Percentiles rank a stretch among this genome's conserved stretches.
phyloP scores from a whole-genome alignment of 1,284 basidiomycete genomes.

The Cryptococcus sp. region DNA sequence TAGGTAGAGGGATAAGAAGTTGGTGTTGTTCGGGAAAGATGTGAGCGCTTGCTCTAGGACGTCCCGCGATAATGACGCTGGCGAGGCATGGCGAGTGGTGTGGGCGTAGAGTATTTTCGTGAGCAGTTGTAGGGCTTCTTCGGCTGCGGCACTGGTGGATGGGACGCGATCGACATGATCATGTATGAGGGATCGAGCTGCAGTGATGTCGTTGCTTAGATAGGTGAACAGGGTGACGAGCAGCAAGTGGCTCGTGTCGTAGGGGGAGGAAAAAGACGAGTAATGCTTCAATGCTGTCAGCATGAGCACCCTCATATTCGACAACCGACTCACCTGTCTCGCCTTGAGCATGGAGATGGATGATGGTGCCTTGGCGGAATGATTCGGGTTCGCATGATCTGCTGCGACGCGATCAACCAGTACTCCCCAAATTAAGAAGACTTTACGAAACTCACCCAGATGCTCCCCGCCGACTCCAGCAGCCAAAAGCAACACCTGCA shows the following conservation, averaged over 20 bases:
- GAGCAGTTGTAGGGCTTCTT: conserved; percentile 50
- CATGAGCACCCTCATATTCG: background rate
- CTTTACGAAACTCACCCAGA: conserved; percentile 13
- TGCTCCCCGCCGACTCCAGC: conserved; percentile 19
- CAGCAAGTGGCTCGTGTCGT: conserved; percentile 7
- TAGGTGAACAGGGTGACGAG: conserved; percentile 39
- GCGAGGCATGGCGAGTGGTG: conserved; percentile 33
- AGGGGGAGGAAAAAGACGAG: background rate
- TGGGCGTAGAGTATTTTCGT: conserved; percentile 50
- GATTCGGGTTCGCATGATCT: background rate
- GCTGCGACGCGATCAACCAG: background rate
- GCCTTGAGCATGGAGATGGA: conserved; percentile 38
- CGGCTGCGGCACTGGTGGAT: conserved; percentile 36
- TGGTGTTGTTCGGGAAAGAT: conserved; percentile 54
- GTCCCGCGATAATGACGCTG: conserved; percentile 42
- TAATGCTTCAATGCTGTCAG: conserved; percentile 22
- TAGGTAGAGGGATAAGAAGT: conserved; percentile 54
- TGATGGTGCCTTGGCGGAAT: conserved; percentile 11
- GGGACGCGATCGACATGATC: conserved; percentile 14
- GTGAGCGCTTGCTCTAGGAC: conserved; percentile 51
- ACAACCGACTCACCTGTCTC: conserved; percentile 33
- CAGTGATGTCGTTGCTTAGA: conserved; percentile 30
- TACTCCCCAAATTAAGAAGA: background rate
- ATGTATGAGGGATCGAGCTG: conserved; percentile 17
- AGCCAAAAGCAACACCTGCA: conserved; percentile 36